Percentiles rank a stretch among this genome's conserved stretches.
phyloP scores from a whole-genome alignment of 768 basidiomycete species.

The Xerocomellus intermedius region DNA sequence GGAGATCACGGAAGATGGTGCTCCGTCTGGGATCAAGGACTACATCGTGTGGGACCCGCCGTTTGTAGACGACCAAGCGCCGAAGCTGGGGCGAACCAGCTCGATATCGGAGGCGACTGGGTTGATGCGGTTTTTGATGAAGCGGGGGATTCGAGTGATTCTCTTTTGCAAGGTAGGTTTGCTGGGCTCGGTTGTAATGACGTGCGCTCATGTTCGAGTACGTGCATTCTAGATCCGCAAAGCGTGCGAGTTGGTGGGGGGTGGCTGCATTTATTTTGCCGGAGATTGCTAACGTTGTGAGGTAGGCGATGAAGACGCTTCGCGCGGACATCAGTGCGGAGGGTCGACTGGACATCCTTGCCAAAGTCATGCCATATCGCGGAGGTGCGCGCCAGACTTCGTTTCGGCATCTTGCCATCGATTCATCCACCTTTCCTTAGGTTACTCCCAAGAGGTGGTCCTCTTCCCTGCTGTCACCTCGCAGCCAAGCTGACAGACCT shows the following conservation, averaged over 20 bases:
- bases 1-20: constrained; percentile 75
- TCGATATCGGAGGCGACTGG: constrained; percentile 66
- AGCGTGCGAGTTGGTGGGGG: constrained; percentile 72
- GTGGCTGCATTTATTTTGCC: neutral
- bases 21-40: constrained; percentile 79
- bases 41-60: constrained; percentile 78
- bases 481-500: neutral
- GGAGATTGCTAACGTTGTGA: constrained; percentile 16
- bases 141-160: constrained; percentile 74
- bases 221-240: constrained; percentile 58
- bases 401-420: neutral
- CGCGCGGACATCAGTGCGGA: constrained; percentile 68
- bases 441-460: constrained; percentile 69
- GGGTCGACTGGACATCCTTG: constrained; percentile 72
- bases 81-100: constrained; percentile 52
- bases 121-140: constrained; percentile 81
- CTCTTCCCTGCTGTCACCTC: neutral
- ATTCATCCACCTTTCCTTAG: constrained; percentile 31
- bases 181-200: neutral
- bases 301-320: constrained; percentile 76
- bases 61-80: constrained; percentile 51
- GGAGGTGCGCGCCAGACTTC: constrained; percentile 54
- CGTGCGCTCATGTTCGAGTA: neutral
- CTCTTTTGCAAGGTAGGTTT: constrained; percentile 78
- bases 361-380: constrained; percentile 77